Evolutionary conservation across 2,329 filamentous ascomycete genomes (phyloP).

Genomic region (Pleoardoris graminearum): DNA sequence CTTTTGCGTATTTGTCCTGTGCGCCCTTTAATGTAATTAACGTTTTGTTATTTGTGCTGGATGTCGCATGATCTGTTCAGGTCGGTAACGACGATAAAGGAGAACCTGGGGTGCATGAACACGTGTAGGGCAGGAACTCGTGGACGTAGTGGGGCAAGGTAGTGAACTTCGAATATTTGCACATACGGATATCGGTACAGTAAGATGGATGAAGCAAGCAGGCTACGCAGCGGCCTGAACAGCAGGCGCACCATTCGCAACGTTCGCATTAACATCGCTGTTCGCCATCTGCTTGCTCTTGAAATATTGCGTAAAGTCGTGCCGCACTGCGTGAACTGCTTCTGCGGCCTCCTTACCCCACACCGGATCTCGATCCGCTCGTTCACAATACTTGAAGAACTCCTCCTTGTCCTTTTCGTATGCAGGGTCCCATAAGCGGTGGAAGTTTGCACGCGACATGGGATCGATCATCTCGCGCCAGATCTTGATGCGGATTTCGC

Average conservation of each 20-base stretch:
- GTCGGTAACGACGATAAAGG: too few species aligned
- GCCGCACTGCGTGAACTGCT: constrained; percentile 31
- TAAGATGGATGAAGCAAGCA: neutral
- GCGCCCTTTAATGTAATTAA: too few species aligned
- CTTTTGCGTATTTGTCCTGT: too few species aligned
- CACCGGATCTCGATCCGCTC: constrained; percentile 33
- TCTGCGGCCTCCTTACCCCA: constrained; percentile 33
- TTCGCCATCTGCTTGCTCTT: constrained; percentile 30
- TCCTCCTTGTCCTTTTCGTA: constrained; percentile 33
- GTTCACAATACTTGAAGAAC: constrained; percentile 40
- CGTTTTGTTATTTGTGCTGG: too few species aligned
- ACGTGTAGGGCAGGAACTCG: neutral
- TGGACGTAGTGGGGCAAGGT: constrained; percentile 1
- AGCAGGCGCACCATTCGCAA: constrained; percentile 7
- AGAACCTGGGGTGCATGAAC: neutral
- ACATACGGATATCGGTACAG: neutral
- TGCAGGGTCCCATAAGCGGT: constrained; percentile 39
- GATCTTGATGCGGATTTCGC: constrained; percentile 37
- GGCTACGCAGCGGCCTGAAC: neutral
- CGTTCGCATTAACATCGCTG: constrained; percentile 12
- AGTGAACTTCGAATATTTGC: neutral
- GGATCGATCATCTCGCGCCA: constrained; percentile 43
- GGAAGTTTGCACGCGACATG: constrained; percentile 48
- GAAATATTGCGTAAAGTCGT: constrained; percentile 44
- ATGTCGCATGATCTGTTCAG: too few species aligned